Evolutionary conservation across 1,139 yeast species (phyloP), one percentile per base, ranked within the genome.

Genomic region (Pichia sp.): DNA sequence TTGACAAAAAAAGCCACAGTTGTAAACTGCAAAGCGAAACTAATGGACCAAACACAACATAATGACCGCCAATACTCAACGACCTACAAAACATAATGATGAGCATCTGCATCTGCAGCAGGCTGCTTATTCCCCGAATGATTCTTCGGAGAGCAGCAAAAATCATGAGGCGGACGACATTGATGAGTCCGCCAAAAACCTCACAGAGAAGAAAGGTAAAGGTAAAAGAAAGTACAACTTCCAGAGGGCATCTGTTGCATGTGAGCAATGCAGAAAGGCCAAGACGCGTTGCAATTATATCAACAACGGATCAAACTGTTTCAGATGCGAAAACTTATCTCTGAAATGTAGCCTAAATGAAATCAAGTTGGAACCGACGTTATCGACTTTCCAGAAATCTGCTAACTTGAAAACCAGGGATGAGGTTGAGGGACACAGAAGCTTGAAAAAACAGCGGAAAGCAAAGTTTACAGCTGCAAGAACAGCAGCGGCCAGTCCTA

Each of bases 251-350:
- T 54, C 61, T 1, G 46, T 61, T 30, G 67, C 67, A 5, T 64
- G 67, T 50, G 56, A 54, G 24, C 61, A 61, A 41, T 64, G 67
- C 50, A 53, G 67, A 16, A 60, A 59, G 43, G 58, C 67, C 3
- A 64, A 64, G 51, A 61, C 66, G 2, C 56, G 66, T 20, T 64
- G 67, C 52, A 61, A 61, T 40, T 60, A 62, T 51, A 50, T 63
- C 16, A 52, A 55, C 31, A 50, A 56, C 47, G 64, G 66, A 29
- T 34, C 55, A 17, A 58, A 54, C 12, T 64, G 67, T 53, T 61
- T 64, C 46, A 60, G 67, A 17, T 64, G 67, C 56, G 60, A 61
- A 29, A 64, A 63, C 43, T 49, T 63, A 34, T 61, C 61, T 5
- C 24, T 61, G 5, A 52, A 52, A 27, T 64, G 67, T 49, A 61